Evolutionary conservation across 768 basidiomycete genomes (phyloP), one percentile per base, ranked within the genome.

Genomic region (Coprinopsis strossmayeri): DNA sequence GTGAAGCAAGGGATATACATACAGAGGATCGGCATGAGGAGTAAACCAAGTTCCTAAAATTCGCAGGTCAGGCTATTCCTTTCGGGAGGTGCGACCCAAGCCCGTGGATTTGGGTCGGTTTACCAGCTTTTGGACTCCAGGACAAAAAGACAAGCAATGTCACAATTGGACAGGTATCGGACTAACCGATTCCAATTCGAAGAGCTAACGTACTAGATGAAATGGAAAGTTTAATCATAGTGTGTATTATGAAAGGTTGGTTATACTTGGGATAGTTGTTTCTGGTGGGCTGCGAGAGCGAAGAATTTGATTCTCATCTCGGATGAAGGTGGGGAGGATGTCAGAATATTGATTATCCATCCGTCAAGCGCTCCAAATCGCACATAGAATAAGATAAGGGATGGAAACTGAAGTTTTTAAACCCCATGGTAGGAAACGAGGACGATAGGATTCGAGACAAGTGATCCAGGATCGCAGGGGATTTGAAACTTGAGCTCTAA

Each of bases 61-160:
- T 32, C n/a, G 3, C 4, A 23, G 27, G 21, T 4, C 5, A 28
- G 10, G 4, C 12, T 28, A 20, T 23, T 42, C 20, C 27, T 10
- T 45, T 32, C 43, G 18, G 43, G 18, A 45, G 43, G 28, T 5
- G 5, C 5, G 25, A 30, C 5, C 43, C 43, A 32, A 45, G 18
- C n/a, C 43, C 43, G 30, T 45, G 43, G 43, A 32, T 32, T 45
- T 45, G 43, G 43, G 43, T 32, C 25, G 15, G 4, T 32, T 45
- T 45, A 32, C 27, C 43, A 23, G 20, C n/a, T 28, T 45, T 38
- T 17, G 27, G 18, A 20, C 11, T 45, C 28, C 28, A 5, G 43
- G 43, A 32, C 43, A 13, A 45, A 45, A 45, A 23, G 21, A 42
- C 9, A 23, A 5, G 21, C 24, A 12, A 4, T 42, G 40, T 26